These are phyloP conservation scores for Ilex asprella DNA, from an alignment of 257 asterid species.

Conservation along the genomic window DNA sequence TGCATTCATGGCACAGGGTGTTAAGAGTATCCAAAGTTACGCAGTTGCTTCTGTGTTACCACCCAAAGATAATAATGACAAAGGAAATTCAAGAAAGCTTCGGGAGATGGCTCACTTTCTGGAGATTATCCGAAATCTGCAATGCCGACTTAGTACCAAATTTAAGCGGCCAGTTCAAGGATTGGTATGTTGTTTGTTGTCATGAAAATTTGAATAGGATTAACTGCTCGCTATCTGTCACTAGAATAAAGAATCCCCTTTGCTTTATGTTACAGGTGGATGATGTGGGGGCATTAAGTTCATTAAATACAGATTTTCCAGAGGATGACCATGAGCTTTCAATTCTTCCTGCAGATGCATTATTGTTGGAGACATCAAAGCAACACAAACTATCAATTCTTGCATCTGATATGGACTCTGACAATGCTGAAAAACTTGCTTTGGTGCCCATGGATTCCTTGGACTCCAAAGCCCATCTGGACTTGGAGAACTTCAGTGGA, in stretches of 20 bases:
- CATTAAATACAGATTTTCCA: slow-evolving; percentile 27
- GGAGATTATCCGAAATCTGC: slow-evolving; percentile 70
- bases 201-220: slow-evolving; percentile 19
- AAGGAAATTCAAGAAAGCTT: slow-evolving; percentile 44
- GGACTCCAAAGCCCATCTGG: slow-evolving; percentile 22
- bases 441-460: slow-evolving; percentile 47
- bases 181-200: slow-evolving; percentile 37
- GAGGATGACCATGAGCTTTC: slow-evolving; percentile 51
- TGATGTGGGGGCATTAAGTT: slow-evolving; percentile 31
- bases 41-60: slow-evolving; percentile 28
- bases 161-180: slow-evolving; percentile 59
- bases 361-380: slow-evolving; percentile 33
- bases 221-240: slow-evolving; percentile 8
- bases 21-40: slow-evolving; percentile 24
- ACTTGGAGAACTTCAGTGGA: slow-evolving; percentile 33
- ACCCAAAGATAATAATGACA: slow-evolving; percentile 33
- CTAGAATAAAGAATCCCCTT: slow-evolving; percentile 8
- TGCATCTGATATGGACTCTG: slow-evolving; percentile 37
- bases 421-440: slow-evolving; percentile 48
- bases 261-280: slow-evolving; percentile 40
- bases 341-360: slow-evolving; percentile 37
- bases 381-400: slow-evolving; percentile 30
- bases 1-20: slow-evolving; percentile 34
- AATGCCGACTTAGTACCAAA: slow-evolving; percentile 57
- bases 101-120: slow-evolving; percentile 66